Conservation (phyloP, 371 early-diverging fungal species). For the Rhizomucor miehei region DNA sequence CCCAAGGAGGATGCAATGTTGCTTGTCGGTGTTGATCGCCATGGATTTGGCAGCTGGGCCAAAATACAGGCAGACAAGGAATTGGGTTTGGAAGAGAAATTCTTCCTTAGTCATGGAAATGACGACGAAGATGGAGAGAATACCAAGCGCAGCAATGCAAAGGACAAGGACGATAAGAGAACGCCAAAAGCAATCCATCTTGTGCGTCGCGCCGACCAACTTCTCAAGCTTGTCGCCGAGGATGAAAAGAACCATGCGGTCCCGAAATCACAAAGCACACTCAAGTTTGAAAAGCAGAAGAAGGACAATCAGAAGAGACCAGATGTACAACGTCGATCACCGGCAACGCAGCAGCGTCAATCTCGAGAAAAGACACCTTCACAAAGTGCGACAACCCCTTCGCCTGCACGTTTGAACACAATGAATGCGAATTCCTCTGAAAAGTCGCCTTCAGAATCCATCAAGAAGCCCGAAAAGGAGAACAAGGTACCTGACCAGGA, state of each 20-base stretch:
- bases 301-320: slow-evolving; percentile 1
- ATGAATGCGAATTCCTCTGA: not conserved
- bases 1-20: slow-evolving; percentile 95
- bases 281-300: slow-evolving; percentile 9
- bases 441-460: not conserved
- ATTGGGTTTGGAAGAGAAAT: slow-evolving; percentile 78
- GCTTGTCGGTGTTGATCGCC: slow-evolving; percentile 87
- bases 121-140: slow-evolving; percentile 22
- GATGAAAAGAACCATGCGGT: slow-evolving; percentile 19
- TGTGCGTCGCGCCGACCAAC: slow-evolving; percentile 85
- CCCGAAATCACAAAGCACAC: slow-evolving; percentile 4
- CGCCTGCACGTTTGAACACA: not conserved
- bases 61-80: slow-evolving; percentile 77
- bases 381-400: not conserved
- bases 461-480: slow-evolving; percentile 13
- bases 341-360: not conserved
- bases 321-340: not conserved
- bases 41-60: slow-evolving; percentile 95
- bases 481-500: slow-evolving; percentile 36
- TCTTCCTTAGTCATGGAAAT: slow-evolving; percentile 65
- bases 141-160: slow-evolving; percentile 18
- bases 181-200: slow-evolving; percentile 85
- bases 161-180: slow-evolving; percentile 33
- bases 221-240: slow-evolving; percentile 79
- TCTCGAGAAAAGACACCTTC: not conserved